These are phyloP conservation scores for Corynascus novoguineensis DNA, from an alignment of 495 filamentous ascomycete species.

Conservation along the genomic window DNA sequence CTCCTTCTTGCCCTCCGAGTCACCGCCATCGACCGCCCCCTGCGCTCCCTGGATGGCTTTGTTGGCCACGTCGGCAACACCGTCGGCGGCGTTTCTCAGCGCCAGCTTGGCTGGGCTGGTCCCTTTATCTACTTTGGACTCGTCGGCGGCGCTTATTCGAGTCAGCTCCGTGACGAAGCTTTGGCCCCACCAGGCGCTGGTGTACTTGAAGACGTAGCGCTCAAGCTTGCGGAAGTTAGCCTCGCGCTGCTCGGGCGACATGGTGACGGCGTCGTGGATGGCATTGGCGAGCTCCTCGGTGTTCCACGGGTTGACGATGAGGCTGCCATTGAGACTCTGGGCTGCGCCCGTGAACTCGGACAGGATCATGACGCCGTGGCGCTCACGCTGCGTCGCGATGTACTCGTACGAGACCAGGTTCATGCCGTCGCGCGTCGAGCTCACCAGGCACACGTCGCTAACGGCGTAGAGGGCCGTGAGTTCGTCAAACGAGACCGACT, in stretches of 20 bases:
- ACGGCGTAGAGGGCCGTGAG: slow-evolving; percentile 88
- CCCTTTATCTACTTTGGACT: slow-evolving; percentile 9
- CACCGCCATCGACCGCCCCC: slow-evolving; percentile 8
- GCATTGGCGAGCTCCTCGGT: slow-evolving; percentile 80
- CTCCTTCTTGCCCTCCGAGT: slow-evolving; percentile 8
- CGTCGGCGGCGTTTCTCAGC: slow-evolving; percentile 11
- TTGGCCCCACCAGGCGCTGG: slow-evolving; percentile 96
- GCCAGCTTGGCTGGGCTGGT: slow-evolving; percentile 1
- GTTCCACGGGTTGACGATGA: slow-evolving; percentile 91
- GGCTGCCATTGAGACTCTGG: slow-evolving; percentile 74
- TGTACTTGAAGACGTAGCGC: slow-evolving; percentile 84
- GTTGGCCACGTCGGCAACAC: slow-evolving; percentile 18
- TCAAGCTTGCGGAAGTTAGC: slow-evolving; percentile 76
- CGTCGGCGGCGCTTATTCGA: slow-evolving; percentile 37
- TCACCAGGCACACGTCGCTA: slow-evolving; percentile 83
- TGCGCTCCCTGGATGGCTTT: slow-evolving; percentile 17
- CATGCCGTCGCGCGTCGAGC: slow-evolving; percentile 93
- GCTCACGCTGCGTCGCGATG: slow-evolving; percentile 78
- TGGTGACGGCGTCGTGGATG: slow-evolving; percentile 77
- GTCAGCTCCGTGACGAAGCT: slow-evolving; percentile 84
- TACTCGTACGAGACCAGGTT: slow-evolving; percentile 96
- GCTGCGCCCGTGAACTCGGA: slow-evolving; percentile 92
- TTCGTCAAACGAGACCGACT: slow-evolving; percentile 81
- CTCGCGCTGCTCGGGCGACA: slow-evolving; percentile 75
- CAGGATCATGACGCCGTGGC: slow-evolving; percentile 82